Evolutionary conservation across 345 rosid species (phyloP), one percentile per base, ranked within the genome.

Genomic region (Brassica nigra): DNA sequence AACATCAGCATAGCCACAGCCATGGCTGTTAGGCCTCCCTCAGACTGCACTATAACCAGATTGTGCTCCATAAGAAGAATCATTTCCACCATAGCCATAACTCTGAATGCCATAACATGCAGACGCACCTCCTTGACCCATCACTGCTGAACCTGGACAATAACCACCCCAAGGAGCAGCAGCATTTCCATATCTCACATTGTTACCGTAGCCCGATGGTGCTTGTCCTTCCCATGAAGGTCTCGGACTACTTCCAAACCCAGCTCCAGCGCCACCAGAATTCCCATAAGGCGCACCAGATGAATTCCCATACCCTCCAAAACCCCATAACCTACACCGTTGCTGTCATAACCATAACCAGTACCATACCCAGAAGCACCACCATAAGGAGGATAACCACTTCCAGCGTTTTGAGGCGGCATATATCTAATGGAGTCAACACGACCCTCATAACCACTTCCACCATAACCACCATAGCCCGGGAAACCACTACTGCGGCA

Each of bases 11-110:
- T 92, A 91, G 78, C 84, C 89, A 44, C 82, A 86, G 16, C 76
- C 83, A 74, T 82, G 87, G 78, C 82, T 84, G 78, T 81, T 88
- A 31, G 87, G 89, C 12, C 90, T 89, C 11, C 94, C 92, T 31
- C 94, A 97, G 42, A 85, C 90, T 55, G 92, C 87, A 59, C 96
- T 92, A 83, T 91, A 91, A 15, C 87, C 92, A 78, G 86, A 80
- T 36, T 86, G 87, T 82, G 81, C 85, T 31, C 90, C 97, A 71
- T 91, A 92, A 39, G 91, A 87, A 2, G 91, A 92, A 79, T 95
- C 99, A 84, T 79, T 88, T 83, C 85, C 93, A 86, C 91, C 87
- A 73, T 91, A 95, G 3, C 98, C 98, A 81, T 93, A 91, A 72
- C 94, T 90, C 86, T 89, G 97, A 83, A 74, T 86, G 10, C 97